These are phyloP conservation scores for Solanum piurae DNA, from an alignment of 257 asterid genomes.

Conservation along the genomic window DNA sequence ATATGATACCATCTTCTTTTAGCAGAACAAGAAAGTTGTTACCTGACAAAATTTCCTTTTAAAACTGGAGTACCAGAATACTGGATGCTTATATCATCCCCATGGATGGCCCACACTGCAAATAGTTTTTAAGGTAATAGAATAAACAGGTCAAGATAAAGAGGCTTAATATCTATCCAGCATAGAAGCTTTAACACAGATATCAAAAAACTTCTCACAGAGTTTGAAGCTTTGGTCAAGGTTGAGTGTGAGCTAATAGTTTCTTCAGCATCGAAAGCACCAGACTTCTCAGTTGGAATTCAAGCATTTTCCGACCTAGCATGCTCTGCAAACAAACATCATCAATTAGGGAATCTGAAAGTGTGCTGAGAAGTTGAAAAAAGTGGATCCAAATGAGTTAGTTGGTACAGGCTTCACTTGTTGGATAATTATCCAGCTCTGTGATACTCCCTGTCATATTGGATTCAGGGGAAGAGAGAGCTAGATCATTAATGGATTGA, in stretches of 20 bases:
- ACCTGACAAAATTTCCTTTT: constrained; percentile 98
- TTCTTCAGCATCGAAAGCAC: constrained; percentile 55
- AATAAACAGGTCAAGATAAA: neutral
- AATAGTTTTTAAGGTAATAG: constrained; percentile 12
- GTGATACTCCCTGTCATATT: constrained; percentile 30
- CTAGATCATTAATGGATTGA: constrained; percentile 31
- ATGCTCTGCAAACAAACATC: constrained; percentile 48
- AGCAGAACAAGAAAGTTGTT: constrained; percentile 5
- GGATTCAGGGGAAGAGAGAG: constrained; percentile 29
- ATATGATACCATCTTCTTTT: neutral
- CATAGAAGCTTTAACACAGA: neutral
- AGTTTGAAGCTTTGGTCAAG: constrained; percentile 55
- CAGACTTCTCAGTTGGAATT: constrained; percentile 83
- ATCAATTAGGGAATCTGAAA: neutral
- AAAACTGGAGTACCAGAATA: constrained; percentile 92
- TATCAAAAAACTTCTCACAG: constrained; percentile 25
- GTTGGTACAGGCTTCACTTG: constrained; percentile 1
- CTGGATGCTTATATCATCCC: constrained; percentile 90
- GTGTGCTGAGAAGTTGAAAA: neutral
- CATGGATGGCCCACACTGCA: constrained; percentile 96
- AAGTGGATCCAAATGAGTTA: neutral
- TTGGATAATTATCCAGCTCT: constrained; percentile 32
- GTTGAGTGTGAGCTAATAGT: constrained; percentile 48
- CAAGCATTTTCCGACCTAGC: constrained; percentile 85
- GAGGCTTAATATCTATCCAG: neutral